These are phyloP conservation scores for Penicillium sp. DNA, from an alignment of 2,329 filamentous ascomycete species.

Conservation along the genomic window DNA sequence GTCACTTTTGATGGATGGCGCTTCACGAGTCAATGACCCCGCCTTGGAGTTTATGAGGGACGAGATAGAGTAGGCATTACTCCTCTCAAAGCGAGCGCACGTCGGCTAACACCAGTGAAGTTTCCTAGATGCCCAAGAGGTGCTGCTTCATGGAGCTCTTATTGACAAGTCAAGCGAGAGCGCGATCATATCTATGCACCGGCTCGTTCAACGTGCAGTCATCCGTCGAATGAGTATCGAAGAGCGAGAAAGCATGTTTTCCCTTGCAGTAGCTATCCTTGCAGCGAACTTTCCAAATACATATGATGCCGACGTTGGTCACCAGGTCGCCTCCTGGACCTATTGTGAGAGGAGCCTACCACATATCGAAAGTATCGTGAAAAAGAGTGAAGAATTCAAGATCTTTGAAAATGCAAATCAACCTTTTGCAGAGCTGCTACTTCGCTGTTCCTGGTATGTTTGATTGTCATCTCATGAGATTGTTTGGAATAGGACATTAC, in stretches of 20 bases:
- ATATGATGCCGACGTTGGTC: neutral
- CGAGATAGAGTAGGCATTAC: slow-evolving; percentile 3
- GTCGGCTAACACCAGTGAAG: neutral
- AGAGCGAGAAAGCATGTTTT: slow-evolving; percentile 5
- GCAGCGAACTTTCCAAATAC: slow-evolving; percentile 10
- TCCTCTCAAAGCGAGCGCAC: neutral
- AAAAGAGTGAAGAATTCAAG: slow-evolving; percentile 3
- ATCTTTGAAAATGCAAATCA: slow-evolving; percentile 2
- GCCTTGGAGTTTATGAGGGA: slow-evolving; percentile 1
- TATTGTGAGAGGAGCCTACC: slow-evolving; percentile 11
- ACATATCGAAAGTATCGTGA: slow-evolving; percentile 7
- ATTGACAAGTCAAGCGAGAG: slow-evolving; percentile 1
- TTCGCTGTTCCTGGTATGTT: slow-evolving; percentile 7
- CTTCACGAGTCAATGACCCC: neutral
- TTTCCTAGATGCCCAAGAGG: slow-evolving; percentile 8
- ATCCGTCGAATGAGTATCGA: slow-evolving; percentile 8
- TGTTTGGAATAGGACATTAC: neutral
- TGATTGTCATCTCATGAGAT: too few relatives aligned
- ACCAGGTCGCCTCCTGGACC: slow-evolving; percentile 8
- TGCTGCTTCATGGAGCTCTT: slow-evolving; percentile 5
- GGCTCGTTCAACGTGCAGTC: slow-evolving; percentile 7
- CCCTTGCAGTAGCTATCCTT: slow-evolving; percentile 7
- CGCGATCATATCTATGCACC: slow-evolving; percentile 8
- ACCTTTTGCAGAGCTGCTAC: slow-evolving; percentile 10
- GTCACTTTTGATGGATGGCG: slow-evolving; percentile 1